Base-by-base conservation (phyloP, 495 filamentous ascomycete genomes). In the Chaetomidium leptoderma region DNA sequence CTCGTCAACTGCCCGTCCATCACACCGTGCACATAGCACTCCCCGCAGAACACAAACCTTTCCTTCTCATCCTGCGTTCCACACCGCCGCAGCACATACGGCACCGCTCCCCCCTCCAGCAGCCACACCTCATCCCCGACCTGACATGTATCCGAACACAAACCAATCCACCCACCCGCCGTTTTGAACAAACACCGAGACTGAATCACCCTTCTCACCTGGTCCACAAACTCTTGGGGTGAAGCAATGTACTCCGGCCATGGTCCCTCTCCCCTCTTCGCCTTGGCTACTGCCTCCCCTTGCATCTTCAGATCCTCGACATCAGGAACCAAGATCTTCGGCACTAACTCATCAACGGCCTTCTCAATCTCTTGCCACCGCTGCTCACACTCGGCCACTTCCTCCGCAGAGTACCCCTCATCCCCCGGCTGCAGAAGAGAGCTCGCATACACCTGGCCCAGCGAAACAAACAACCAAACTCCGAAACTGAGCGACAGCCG, bases 41-140 rank as follows among this genome's bases (percentile, higher is more conserved):
- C 56, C 3, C 56, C 56, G 16, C 48, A 35, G 19, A 59, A 53
- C 36, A 53, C 13, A 32, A 53, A 53, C 30, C 0, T 32, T 1
- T 9, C 23, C 19, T 16, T 27, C 13, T 36, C 24, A 24, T 42
- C 30, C 29, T 33, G 19, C 11, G 7, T 21, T 3, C 19, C 14
- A 1, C 10, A 6, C 17, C 33, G 40, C 39, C 23, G 29, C 29
- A 59, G 26, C 6, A 59, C 56, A 17, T 59, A 59, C 4, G 56
- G 56, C n/a, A 59, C 56, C 13, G 56, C 29, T 1, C 56, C 56
- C 0, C 48, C 48, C 32, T 59, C 56, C 23, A 59, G n/a, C 42
- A 59, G 17, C 56, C 56, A 59, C 26, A 59, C 48, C 30, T 59
- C 56, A 17, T 59, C 56, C 29, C 48, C 56, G 7, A 45, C 48